Base-by-base conservation (phyloP, 495 filamentous ascomycete genomes). In the Podospora appendiculata region DNA sequence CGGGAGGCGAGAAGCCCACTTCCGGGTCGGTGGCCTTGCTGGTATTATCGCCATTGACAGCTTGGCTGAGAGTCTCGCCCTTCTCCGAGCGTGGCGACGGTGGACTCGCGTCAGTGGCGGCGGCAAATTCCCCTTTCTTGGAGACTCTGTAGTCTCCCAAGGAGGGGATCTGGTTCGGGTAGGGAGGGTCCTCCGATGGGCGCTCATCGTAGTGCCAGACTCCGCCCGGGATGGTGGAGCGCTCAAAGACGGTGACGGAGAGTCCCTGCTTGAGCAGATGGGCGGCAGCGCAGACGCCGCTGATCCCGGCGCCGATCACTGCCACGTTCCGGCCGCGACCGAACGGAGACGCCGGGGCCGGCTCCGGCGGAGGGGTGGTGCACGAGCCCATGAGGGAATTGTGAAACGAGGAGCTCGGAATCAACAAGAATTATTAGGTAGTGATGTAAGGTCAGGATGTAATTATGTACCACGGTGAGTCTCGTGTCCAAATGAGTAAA, bases 281-380 rank as follows among this genome's bases (percentile, higher is more conserved):
- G 7, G 75, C 81, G 14, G 83, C 81, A 10, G 81, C 70, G 4
- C 75, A 74, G 25, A 89, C 76, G 8, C 86, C 84, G 50, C 81
- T 85, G 40, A 88, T 81, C 8, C 86, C 84, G 32, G 83, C 84
- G 3, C 86, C 86, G 51, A 89, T 83, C 13, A 89, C 76, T 10
- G 83, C 86, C 1, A 86, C 79, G 10, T 48, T 58, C 34, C 18
- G 46, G 46, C 47, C 50, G 6, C 49, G 41, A 9, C 54, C 59
- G 18, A 65, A 65, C 14, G 25, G 45, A 14, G 18, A 25, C 9
- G 39, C 36, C 32, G 18, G 9, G 16, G 8, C n/a, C 18, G 17
- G 18, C 42, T 6, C 17, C 10, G 8, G 42, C 19, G 16, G 42
- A 25, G 17, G 42, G 11, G 16, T 45, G 9, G 8, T 25, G 25